Percentiles rank a stretch among this genome's conserved stretches.
These are phyloP conservation scores for Aspergillus versicolor DNA, from an alignment of 2,329 filamentous ascomycete species.

Conservation along the genomic window DNA sequence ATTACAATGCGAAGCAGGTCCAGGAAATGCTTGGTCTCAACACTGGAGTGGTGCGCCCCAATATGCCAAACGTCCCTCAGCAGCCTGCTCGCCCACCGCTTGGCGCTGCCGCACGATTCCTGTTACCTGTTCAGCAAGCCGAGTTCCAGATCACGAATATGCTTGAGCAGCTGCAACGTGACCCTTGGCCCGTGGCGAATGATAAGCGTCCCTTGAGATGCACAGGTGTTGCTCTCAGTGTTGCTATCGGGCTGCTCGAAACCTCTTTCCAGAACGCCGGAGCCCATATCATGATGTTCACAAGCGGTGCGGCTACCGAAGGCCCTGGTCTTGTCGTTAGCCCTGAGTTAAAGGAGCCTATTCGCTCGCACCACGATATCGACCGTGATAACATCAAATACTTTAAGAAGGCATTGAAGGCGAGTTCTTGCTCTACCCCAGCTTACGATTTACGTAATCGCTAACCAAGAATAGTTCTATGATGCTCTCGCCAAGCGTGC, in stretches of 20 bases:
- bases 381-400: conserved; percentile 99
- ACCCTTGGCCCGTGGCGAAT: conserved; percentile 95
- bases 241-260: conserved; percentile 88
- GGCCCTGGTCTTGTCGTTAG: conserved; percentile 96
- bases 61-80: conserved; percentile 68
- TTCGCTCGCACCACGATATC: conserved; percentile 97
- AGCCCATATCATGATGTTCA: conserved; percentile 94
- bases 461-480: conserved; percentile 69
- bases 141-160: conserved; percentile 97
- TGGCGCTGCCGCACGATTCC: conserved; percentile 82
- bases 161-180: conserved; percentile 90
- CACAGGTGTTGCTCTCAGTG: conserved; percentile 93
- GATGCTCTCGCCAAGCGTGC: conserved; percentile 90
- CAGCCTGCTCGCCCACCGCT: conserved; percentile 72
- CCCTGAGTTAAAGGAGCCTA: conserved; percentile 91
- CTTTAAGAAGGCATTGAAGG: conserved; percentile 98
- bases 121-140: conserved; percentile 90
- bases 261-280: conserved; percentile 95
- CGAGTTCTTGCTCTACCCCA: conserved; percentile 39
- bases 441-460: neutral
- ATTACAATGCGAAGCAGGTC: conserved; percentile 98
- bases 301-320: conserved; percentile 90
- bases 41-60: conserved; percentile 65
- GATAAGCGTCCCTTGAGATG: conserved; percentile 88
- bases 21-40: conserved; percentile 94